A percentile compares a stretch with the other conserved stretches of the same genome.
These are phyloP conservation scores for Pestalotiopsis sp. DNA, from an alignment of 2,329 filamentous ascomycete species.

Conservation along the genomic window DNA sequence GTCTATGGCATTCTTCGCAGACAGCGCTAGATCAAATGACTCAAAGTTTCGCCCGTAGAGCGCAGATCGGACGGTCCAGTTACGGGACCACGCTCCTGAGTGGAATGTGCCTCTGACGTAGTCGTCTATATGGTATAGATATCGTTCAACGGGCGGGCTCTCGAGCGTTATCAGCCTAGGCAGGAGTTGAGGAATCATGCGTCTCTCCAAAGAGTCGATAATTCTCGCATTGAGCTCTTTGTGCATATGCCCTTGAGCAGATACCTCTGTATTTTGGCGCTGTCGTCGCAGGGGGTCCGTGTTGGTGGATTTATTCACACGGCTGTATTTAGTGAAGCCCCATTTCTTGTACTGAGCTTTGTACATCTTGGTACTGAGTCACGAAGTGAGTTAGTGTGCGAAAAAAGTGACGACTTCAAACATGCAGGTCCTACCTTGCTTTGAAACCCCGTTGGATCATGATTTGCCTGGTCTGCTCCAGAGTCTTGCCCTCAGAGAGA, in stretches of 20 bases:
- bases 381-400: not conserved
- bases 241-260: not conserved
- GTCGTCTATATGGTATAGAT: not conserved
- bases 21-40: not conserved
- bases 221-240: not conserved
- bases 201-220: not conserved
- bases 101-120: not conserved
- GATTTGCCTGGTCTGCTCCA: not conserved
- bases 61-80: not conserved
- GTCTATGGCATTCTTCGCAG: not conserved
- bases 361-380: not conserved
- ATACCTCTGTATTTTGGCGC: not conserved
- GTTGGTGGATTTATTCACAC: not conserved
- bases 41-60: not conserved
- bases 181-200: not conserved
- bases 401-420: not conserved
- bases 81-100: not conserved
- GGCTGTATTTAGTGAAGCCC: not conserved
- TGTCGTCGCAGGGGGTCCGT: not conserved
- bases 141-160: not conserved
- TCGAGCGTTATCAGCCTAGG: not conserved
- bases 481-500: not conserved
- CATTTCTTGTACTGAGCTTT: not conserved
- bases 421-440: not conserved
- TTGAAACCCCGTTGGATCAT: not conserved